Conservation (phyloP, 768 basidiomycete genomes). For the Termitomyces sp. region DNA sequence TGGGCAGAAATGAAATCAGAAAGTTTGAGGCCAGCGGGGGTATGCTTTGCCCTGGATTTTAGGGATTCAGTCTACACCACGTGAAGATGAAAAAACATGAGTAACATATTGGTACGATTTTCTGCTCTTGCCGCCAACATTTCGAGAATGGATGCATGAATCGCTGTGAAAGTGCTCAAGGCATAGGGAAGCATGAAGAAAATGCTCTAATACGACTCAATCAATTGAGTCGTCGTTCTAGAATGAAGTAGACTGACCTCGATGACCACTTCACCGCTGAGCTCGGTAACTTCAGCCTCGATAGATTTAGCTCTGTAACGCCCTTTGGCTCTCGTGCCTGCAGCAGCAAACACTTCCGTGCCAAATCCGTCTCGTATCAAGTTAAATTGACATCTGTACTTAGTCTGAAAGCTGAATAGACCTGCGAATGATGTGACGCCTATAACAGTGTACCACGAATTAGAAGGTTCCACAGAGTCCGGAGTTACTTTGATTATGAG, state of each 20-base stretch:
- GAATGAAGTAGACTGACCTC: slow-evolving; percentile 20
- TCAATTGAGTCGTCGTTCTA: not conserved
- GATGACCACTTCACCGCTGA: slow-evolving; percentile 22
- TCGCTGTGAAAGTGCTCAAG: slow-evolving; percentile 20
- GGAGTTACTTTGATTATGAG: slow-evolving; percentile 21
- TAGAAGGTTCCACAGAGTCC: slow-evolving; percentile 19
- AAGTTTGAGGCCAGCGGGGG: not conserved
- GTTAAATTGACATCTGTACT: slow-evolving; percentile 20
- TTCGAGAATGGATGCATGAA: slow-evolving; percentile 24
- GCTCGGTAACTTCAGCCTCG: slow-evolving; percentile 15
- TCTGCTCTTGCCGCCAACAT: slow-evolving; percentile 20
- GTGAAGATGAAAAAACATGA: not conserved
- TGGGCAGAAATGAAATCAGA: not conserved
- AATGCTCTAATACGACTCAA: slow-evolving; percentile 19
- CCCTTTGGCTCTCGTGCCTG: slow-evolving; percentile 20
- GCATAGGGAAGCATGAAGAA: slow-evolving; percentile 32
- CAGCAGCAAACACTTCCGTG: slow-evolving; percentile 17
- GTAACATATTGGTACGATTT: slow-evolving; percentile 11
- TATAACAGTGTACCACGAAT: slow-evolving; percentile 22
- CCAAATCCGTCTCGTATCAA: slow-evolving; percentile 20
- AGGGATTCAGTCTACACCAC: not conserved
- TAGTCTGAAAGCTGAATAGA: slow-evolving; percentile 19
- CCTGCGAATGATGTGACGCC: slow-evolving; percentile 25
- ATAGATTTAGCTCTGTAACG: slow-evolving; percentile 14
- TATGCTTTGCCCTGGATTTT: not conserved